A percentile compares a stretch with the other conserved stretches of the same genome.
phyloP scores from a whole-genome alignment of 192 early-diverging fungal species.

The Coemansia sp. region DNA sequence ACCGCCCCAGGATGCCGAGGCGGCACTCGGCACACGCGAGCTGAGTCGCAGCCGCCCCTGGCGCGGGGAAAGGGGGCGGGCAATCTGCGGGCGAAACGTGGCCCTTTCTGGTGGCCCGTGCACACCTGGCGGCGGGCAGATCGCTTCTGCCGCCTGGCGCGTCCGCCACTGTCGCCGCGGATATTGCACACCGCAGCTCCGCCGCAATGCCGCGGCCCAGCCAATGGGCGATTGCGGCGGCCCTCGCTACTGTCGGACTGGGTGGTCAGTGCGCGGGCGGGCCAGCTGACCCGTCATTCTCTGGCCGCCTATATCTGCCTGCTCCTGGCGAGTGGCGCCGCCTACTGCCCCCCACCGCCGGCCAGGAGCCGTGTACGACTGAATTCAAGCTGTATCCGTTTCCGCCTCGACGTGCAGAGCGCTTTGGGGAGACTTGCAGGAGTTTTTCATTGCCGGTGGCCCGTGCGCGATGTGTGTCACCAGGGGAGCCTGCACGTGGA shows the following conservation, averaged over 20 bases:
- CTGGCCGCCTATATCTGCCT: background rate
- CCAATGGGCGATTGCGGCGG: background rate
- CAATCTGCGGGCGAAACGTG: too few species aligned
- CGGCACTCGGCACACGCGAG: too few species aligned
- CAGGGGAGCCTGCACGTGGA: too few species aligned
- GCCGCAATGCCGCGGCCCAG: background rate
- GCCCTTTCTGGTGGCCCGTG: too few species aligned
- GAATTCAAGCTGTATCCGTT: background rate
- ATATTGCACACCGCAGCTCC: background rate
- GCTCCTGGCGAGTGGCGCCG: background rate
- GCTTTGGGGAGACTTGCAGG: background rate
- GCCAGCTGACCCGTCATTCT: background rate
- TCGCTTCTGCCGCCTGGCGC: slow-evolving; percentile 3
- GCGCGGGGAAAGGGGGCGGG: slow-evolving; percentile 36
- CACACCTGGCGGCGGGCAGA: background rate
- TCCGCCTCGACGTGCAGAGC: background rate
- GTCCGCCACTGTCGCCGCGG: background rate
- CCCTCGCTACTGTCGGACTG: background rate
- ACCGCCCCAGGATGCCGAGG: too few species aligned
- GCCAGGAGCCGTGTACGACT: too few species aligned
- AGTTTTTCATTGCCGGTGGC: too few species aligned
- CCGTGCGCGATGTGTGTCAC: slow-evolving; percentile 1
- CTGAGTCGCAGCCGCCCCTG: slow-evolving; percentile 1
- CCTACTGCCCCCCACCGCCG: too few species aligned
- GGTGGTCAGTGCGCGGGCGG: slow-evolving; percentile 4